These are phyloP conservation scores for Seiridium unicorne DNA, from an alignment of 2,329 filamentous ascomycete genomes.

Conservation along the genomic window DNA sequence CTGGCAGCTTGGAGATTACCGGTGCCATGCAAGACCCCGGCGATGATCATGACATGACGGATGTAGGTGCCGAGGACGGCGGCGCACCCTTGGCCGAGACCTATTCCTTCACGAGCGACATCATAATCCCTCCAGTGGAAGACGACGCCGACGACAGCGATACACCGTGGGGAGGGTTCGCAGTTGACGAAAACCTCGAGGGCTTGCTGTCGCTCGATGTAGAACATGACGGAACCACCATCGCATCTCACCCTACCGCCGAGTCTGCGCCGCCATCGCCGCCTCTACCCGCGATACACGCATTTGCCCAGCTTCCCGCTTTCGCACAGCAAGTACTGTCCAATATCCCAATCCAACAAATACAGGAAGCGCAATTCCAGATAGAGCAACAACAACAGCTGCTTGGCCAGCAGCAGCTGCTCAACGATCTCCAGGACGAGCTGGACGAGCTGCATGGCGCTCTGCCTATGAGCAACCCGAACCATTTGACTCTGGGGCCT, in stretches of 20 bases:
- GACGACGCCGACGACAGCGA: too few species aligned
- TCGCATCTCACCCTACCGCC: too few species aligned
- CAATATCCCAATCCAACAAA: background rate
- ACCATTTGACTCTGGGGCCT: slow-evolving; percentile 38
- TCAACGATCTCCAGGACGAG: slow-evolving; percentile 16
- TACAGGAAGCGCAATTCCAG: background rate
- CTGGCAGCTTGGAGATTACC: background rate
- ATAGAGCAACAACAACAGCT: background rate
- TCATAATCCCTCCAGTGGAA: background rate
- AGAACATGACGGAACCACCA: too few species aligned
- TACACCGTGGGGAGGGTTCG: too few species aligned
- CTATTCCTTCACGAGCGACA: background rate
- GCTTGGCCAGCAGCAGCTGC: background rate
- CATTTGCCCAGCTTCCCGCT: background rate
- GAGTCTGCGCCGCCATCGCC: background rate
- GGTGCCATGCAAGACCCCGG: slow-evolving; percentile 9
- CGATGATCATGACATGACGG: slow-evolving; percentile 19
- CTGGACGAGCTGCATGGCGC: slow-evolving; percentile 22
- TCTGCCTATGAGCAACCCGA: slow-evolving; percentile 29
- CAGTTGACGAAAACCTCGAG: background rate
- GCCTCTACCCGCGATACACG: background rate
- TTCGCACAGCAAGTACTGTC: background rate
- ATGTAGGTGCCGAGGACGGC: slow-evolving; percentile 26
- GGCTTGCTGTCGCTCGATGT: background rate
- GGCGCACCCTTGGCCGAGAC: slow-evolving; percentile 12